Conservation (phyloP, 2,329 filamentous ascomycete species). For the Alternaria viburni region DNA sequence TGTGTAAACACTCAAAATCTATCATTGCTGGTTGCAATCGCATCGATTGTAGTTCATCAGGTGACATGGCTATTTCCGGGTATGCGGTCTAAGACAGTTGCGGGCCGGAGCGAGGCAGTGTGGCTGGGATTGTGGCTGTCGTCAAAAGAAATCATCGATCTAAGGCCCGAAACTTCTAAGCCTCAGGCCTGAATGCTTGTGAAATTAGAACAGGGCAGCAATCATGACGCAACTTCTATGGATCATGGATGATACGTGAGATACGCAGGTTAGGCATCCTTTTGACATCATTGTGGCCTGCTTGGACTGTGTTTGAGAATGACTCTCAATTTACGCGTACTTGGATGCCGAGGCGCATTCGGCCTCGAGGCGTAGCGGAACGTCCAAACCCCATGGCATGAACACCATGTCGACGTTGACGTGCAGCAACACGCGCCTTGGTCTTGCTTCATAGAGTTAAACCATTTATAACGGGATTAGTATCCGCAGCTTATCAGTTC, state of each 20-base stretch:
- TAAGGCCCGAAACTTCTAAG: background rate
- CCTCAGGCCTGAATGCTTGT: background rate
- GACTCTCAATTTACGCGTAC: background rate
- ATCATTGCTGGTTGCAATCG: no score
- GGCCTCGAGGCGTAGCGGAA: background rate
- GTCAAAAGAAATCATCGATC: background rate
- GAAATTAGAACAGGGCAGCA: background rate
- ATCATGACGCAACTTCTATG: background rate
- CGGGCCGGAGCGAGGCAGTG: conserved; percentile 13
- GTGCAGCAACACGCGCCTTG: background rate
- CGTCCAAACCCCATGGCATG: background rate
- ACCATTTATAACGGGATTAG: background rate
- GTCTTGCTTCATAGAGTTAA: background rate
- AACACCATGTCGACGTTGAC: background rate
- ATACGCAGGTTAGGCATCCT: background rate
- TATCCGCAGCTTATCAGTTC: background rate
- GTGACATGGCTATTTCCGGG: conserved; percentile 1
- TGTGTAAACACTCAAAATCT: background rate
- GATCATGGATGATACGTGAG: background rate
- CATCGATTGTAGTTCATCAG: no score
- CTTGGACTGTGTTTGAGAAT: background rate
- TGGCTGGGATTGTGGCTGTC: background rate
- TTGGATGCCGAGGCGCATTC: background rate
- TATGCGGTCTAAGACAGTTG: conserved; percentile 1
- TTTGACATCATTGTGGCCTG: background rate